Conservation (phyloP, 208 protist species). For the Wallacemonas rigidus region DNA sequence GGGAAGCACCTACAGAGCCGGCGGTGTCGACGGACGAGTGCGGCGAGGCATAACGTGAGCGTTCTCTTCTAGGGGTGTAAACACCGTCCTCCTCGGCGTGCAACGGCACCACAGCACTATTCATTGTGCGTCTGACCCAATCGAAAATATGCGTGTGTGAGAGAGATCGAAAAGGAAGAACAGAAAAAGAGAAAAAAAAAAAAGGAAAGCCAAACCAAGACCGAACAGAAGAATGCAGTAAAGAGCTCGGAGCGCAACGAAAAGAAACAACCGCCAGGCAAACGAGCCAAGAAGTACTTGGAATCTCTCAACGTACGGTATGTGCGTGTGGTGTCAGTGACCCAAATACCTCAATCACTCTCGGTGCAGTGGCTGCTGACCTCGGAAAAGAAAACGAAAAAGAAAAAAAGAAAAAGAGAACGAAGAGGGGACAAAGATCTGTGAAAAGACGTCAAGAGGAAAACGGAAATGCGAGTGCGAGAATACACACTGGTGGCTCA, state of each 20-base stretch:
- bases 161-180: background rate
- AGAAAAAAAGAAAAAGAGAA: background rate
- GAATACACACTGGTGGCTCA: background rate
- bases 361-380: background rate
- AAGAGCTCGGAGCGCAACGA: background rate
- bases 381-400: background rate
- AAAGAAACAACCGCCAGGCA: too few species aligned
- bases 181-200: conserved; percentile 7
- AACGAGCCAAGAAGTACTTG: too few species aligned
- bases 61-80: conserved; percentile 6
- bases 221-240: background rate
- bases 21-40: background rate
- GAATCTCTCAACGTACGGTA: too few species aligned
- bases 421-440: background rate
- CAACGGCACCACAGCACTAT: conserved; percentile 11
- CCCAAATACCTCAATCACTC: too few species aligned
- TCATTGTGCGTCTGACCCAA: background rate
- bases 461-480: background rate
- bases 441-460: conserved; percentile 7
- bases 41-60: conserved; percentile 2
- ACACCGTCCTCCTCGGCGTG: conserved; percentile 14
- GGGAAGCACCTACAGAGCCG: background rate
- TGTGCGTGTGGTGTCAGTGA: too few species aligned
- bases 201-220: conserved; percentile 2
- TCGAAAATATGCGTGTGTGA: background rate